Conservation (phyloP, 2,329 filamentous ascomycete genomes). For the Xylaria sp. region DNA sequence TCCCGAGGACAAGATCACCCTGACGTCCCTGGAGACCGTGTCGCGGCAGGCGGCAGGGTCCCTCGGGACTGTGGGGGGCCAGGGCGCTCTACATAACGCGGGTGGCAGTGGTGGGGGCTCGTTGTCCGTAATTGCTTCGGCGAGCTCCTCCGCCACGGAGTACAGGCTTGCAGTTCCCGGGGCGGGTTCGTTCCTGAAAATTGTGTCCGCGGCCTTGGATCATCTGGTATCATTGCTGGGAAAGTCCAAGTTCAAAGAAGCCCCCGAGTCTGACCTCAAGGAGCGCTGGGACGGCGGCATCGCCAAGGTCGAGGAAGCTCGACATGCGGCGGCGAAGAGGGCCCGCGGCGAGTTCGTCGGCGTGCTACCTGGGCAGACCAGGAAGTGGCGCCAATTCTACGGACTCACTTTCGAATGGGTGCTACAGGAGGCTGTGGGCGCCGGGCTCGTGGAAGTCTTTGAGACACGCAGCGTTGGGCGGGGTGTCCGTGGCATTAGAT, state of each 20-base stretch:
- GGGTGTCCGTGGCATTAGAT: conserved; percentile 64
- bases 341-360: conserved; percentile 67
- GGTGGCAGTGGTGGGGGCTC: conserved; percentile 64
- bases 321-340: conserved; percentile 57
- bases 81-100: conserved; percentile 70
- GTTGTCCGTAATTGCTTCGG: conserved; percentile 57
- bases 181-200: conserved; percentile 74
- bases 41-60: conserved; percentile 75
- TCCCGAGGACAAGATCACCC: conserved; percentile 65
- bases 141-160: conserved; percentile 53
- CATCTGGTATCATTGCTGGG: conserved; percentile 70
- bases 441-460: conserved; percentile 78
- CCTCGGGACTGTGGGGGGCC: conserved; percentile 74
- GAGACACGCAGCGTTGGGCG: conserved; percentile 79
- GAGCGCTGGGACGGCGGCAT: conserved; percentile 79
- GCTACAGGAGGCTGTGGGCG: conserved; percentile 75
- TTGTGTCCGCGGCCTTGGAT: conserved; percentile 69
- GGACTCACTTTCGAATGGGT: conserved; percentile 78
- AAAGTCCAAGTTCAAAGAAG: conserved; percentile 71
- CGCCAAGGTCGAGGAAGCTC: conserved; percentile 57
- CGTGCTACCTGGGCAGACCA: conserved; percentile 69
- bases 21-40: conserved; percentile 71
- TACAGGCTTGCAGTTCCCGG: conserved; percentile 73
- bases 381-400: conserved; percentile 76
- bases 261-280: conserved; percentile 68